Percentiles rank a stretch among this genome's conserved stretches.
Conservation (phyloP, 768 basidiomycete genomes). For the Pisolithus orientalis region DNA sequence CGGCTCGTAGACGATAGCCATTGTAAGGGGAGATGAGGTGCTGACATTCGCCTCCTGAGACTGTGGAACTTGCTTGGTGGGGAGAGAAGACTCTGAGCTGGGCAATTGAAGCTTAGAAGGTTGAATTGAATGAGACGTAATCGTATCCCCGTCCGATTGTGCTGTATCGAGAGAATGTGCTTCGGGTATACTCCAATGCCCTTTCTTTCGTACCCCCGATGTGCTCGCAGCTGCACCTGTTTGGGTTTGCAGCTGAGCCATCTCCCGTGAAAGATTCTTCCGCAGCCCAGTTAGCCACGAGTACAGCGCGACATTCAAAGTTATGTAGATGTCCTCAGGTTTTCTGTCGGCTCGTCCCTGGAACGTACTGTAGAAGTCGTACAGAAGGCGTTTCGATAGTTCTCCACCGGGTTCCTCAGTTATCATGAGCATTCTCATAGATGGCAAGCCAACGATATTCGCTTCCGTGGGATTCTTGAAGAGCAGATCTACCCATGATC, state of each 20-base stretch:
- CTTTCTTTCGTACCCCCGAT: constrained; percentile 33
- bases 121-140: background rate
- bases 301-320: constrained; percentile 76
- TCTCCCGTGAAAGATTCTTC: constrained; percentile 68
- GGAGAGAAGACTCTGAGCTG: constrained; percentile 1
- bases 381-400: constrained; percentile 39
- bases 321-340: constrained; percentile 77
- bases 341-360: constrained; percentile 46
- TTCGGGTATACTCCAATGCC: constrained; percentile 9
- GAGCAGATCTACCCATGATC: constrained; percentile 55
- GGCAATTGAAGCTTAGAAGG: background rate
- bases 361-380: constrained; percentile 72
- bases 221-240: constrained; percentile 41
- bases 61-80: constrained; percentile 9
- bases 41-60: constrained; percentile 7
- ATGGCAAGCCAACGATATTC: constrained; percentile 73
- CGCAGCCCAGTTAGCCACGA: constrained; percentile 75
- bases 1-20: constrained; percentile 44
- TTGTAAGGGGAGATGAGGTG: constrained; percentile 7
- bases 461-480: constrained; percentile 60
- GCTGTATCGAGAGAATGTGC: background rate
- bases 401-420: constrained; percentile 54
- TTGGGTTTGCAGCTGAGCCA: constrained; percentile 64
- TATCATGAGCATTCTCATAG: constrained; percentile 77
- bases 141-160: constrained; percentile 6